Base-by-base conservation (phyloP, 75 land plant genomes). In the Pinus taeda region DNA sequence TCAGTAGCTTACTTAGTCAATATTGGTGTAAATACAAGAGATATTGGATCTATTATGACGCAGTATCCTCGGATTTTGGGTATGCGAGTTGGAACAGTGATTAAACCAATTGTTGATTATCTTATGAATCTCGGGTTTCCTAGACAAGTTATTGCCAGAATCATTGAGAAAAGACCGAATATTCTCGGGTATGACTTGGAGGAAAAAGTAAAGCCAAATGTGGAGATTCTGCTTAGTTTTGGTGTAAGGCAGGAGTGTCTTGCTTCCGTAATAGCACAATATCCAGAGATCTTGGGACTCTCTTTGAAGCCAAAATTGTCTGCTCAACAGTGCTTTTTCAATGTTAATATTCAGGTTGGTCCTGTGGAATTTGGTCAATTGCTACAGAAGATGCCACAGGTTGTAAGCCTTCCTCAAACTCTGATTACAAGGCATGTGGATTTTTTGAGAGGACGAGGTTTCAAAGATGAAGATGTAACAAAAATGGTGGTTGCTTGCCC, bases 1-100 rank as follows among this genome's bases (percentile, higher is more conserved):
- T 90, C 95, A 0, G 90, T 95, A 4, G 95, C 86, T 13, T 95
- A 93, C 76, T 80, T 95, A 12, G 95, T 89, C 57, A 93, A 89
- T 73, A 82, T 92, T 36, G 98, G 98, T 14, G 91, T 95, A 30
- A 78, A 70, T 75, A 87, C 85, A 30, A 87, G 90, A 59, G 91
- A 89, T 67, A 89, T 95, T 72, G 98, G 95, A 7, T 90, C 86
- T 6, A 89, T 95, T 87, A 80, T 90, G 53, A 90, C 93, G 7
- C 90, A 92, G 71, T 87, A 78, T 76, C 98, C 95, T 0, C 84
- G 84, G 59, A 74, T 95, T 65, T 79, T 95, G 69, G 98, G 98
- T 24, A 95, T 95, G 98, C 84, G 93, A 60, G 95, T 91, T 37
- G 95, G 93, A 55, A 90, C 90, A 0, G 74, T 74, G 69, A 92